phyloP scores from a whole-genome alignment of 2,329 filamentous ascomycete genomes.

The Fusarium oxysporum region DNA sequence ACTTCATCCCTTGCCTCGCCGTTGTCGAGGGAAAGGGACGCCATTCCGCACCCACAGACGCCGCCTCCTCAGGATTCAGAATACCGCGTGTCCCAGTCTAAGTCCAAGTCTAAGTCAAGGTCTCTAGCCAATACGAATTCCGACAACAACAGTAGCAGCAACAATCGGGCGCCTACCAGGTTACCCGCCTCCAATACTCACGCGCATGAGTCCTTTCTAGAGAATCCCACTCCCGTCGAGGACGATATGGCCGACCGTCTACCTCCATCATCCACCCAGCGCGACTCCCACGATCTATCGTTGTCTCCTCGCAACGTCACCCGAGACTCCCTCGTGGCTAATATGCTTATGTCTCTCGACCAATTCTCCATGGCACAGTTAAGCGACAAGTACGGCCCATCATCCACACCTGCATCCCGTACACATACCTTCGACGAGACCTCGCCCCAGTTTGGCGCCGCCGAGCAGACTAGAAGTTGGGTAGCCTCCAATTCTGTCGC shows the following conservation, averaged over 20 bases:
- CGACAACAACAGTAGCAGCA: slow-evolving; percentile 38
- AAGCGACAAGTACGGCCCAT: slow-evolving; percentile 42
- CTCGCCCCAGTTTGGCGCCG: slow-evolving; percentile 41
- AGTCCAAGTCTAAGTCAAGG: slow-evolving; percentile 34
- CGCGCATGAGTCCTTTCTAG: slow-evolving; percentile 47
- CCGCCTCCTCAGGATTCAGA: slow-evolving; percentile 32
- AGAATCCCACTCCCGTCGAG: slow-evolving; percentile 47
- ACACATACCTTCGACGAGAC: slow-evolving; percentile 46
- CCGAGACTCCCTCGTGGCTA: slow-evolving; percentile 91
- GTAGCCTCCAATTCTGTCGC: slow-evolving; percentile 42
- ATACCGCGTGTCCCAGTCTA: slow-evolving; percentile 32
- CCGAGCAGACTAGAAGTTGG: slow-evolving; percentile 52
- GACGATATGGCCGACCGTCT: slow-evolving; percentile 46
- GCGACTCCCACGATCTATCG: slow-evolving; percentile 87
- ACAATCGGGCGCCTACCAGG: slow-evolving; percentile 44
- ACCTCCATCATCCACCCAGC: slow-evolving; percentile 47
- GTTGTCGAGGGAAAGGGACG: slow-evolving; percentile 30
- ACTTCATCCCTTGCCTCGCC: slow-evolving; percentile 41
- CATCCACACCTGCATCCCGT: slow-evolving; percentile 33
- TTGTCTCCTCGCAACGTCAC: slow-evolving; percentile 80
- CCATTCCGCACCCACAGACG: slow-evolving; percentile 40
- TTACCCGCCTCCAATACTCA: slow-evolving; percentile 35
- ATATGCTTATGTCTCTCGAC: slow-evolving; percentile 94
- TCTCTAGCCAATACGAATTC: slow-evolving; percentile 31
- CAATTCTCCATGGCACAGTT: slow-evolving; percentile 73